phyloP scores from a whole-genome alignment of 2,329 filamentous ascomycete species.

The Verticillium isaacii region DNA sequence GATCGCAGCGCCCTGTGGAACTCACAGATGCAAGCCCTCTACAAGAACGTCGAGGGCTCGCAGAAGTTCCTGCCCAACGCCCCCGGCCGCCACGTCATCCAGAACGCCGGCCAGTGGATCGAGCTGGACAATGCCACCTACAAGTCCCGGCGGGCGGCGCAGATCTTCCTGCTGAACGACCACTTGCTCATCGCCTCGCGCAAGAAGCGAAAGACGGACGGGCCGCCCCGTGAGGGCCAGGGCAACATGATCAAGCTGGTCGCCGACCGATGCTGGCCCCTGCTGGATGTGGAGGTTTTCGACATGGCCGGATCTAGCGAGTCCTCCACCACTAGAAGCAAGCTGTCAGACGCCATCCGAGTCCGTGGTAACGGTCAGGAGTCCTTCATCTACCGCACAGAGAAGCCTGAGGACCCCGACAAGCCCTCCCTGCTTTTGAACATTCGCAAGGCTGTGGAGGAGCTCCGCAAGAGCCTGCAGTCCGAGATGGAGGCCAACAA shows the following conservation, averaged over 20 bases:
- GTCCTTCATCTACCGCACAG: slow-evolving; percentile 90
- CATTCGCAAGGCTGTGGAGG: slow-evolving; percentile 88
- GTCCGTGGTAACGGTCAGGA: slow-evolving; percentile 81
- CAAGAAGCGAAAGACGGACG: slow-evolving; percentile 86
- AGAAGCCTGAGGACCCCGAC: slow-evolving; percentile 72
- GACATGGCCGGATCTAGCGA: slow-evolving; percentile 71
- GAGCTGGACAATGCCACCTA: slow-evolving; percentile 97
- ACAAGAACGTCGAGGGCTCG: slow-evolving; percentile 96
- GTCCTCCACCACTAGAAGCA: slow-evolving; percentile 46
- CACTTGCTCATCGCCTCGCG: slow-evolving; percentile 86
- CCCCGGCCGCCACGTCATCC: slow-evolving; percentile 85
- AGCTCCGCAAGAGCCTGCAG: slow-evolving; percentile 78
- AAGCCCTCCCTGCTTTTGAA: slow-evolving; percentile 81
- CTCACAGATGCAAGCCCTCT: slow-evolving; percentile 73
- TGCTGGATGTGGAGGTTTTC: slow-evolving; percentile 88
- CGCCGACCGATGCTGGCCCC: slow-evolving; percentile 89
- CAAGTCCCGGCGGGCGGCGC: slow-evolving; percentile 84
- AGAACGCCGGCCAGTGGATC: slow-evolving; percentile 91
- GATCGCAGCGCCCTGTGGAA: slow-evolving; percentile 65
- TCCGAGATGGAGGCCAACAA: slow-evolving; percentile 85
- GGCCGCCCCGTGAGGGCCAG: slow-evolving; percentile 42
- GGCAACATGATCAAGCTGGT: slow-evolving; percentile 67
- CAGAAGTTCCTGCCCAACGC: slow-evolving; percentile 94
- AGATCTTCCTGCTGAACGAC: slow-evolving; percentile 90
- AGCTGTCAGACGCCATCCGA: slow-evolving; percentile 82